Base-by-base conservation (phyloP, 176 grass and related monocot species). In the Metroxylon sagu region DNA sequence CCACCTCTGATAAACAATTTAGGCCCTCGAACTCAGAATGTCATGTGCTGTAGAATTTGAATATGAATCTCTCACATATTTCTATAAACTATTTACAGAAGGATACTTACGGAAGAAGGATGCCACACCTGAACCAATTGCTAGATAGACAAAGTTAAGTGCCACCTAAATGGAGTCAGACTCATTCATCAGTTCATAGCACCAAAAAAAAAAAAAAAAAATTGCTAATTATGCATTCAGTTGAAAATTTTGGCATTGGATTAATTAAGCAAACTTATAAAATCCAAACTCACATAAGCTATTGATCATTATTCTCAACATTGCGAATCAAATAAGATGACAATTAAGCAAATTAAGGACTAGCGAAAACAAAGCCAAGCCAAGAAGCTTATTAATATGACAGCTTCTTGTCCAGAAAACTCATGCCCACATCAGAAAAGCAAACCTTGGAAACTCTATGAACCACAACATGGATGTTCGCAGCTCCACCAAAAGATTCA, bases 51-150 rank as follows among this genome's bases (percentile, higher is more conserved):
- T 15, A 16, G 6, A 7, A 25, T 15, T 35, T 49, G 18, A 19
- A 39, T n/a, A 5, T 10, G 7, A 29, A 18, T 14, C 21, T 23
- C 21, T 23, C 21, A 23, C 21, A 23, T 23, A 23, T 23, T 23
- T 23, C 21, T 23, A 23, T 23, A 23, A 23, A 23, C 21, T 23
- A 28, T 6, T 21, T 52, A 26, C 3, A 18, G 71, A 76, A 48
- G 8, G 18, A 56, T 16, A 82, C 91, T 90, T 77, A 96, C 92
- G 87, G 54, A 91, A 85, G 73, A 92, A 97, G 5, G 93, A 97
- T 5, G 84, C 81, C 60, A 97, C 57, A 43, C 82, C 87, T 52
- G 93, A 77, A 21, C 70, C 81, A 26, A 97, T 7, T 54, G 83
- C 84, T 18, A 97, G 84, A 77, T 88, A 91, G 76, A 97, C 71